Percentiles rank a stretch among this genome's conserved stretches.
Evolutionary conservation across 768 basidiomycete genomes (phyloP).

Genomic region (Cubamyces sp.): DNA sequence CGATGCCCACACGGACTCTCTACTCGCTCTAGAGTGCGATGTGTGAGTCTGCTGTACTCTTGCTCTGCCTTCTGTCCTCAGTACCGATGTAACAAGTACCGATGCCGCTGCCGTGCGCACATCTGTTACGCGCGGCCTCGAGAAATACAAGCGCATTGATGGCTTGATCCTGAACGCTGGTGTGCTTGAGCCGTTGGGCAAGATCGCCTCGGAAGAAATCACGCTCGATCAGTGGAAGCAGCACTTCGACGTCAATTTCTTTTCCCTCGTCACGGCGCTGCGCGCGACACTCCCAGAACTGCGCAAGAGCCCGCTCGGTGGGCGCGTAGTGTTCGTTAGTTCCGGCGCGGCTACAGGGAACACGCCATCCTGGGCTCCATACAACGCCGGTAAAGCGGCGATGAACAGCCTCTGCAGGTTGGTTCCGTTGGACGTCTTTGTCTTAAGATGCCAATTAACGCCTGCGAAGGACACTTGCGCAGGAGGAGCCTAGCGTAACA

Average conservation of each 20-base stretch:
- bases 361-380: constrained; percentile 75
- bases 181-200: constrained; percentile 68
- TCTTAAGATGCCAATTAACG: background rate
- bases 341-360: constrained; percentile 81
- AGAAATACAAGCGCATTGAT: constrained; percentile 68
- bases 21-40: constrained; percentile 70
- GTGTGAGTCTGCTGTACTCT: constrained; percentile 55
- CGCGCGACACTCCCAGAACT: constrained; percentile 71
- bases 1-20: constrained; percentile 39
- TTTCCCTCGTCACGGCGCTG: constrained; percentile 76
- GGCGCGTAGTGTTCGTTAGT: constrained; percentile 79
- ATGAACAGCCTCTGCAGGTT: constrained; percentile 86
- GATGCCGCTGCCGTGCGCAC: constrained; percentile 55
- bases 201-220: constrained; percentile 53
- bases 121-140: constrained; percentile 57
- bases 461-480: constrained; percentile 69
- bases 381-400: constrained; percentile 86
- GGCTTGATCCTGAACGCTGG: constrained; percentile 87
- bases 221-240: constrained; percentile 64
- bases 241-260: constrained; percentile 87
- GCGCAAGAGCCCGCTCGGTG: constrained; percentile 58
- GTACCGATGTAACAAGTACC: constrained; percentile 46
- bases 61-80: constrained; percentile 4
- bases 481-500: constrained; percentile 78
- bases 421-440: constrained; percentile 2